These are phyloP conservation scores for Rhynchosporium secalis DNA, from an alignment of 2,329 filamentous ascomycete genomes.

Conservation along the genomic window DNA sequence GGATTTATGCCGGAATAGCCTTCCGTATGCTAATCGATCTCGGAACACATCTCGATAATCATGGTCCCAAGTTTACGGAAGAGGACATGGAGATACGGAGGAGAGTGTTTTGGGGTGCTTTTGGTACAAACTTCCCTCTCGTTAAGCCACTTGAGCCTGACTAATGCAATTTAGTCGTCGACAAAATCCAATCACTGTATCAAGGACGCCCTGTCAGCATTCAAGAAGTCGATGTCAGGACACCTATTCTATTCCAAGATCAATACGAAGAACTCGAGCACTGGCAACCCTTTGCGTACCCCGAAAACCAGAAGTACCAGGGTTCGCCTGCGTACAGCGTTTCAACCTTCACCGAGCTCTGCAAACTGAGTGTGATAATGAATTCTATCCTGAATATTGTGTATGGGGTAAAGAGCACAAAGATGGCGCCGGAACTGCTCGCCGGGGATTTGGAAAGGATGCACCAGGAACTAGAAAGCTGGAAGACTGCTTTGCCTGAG, in stretches of 20 bases:
- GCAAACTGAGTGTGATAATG: slow-evolving; percentile 49
- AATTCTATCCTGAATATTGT: slow-evolving; percentile 48
- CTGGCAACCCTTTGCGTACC: slow-evolving; percentile 49
- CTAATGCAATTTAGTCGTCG: slow-evolving; percentile 37
- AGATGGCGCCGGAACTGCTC: slow-evolving; percentile 41
- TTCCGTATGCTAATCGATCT: slow-evolving; percentile 57
- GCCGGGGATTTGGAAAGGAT: slow-evolving; percentile 40
- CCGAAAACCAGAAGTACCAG: slow-evolving; percentile 37
- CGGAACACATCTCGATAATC: slow-evolving; percentile 50
- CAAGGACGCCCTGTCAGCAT: slow-evolving; percentile 53
- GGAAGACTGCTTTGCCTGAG: slow-evolving; percentile 45
- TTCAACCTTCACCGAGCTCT: slow-evolving; percentile 46
- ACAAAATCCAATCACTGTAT: slow-evolving; percentile 57
- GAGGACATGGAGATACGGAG: slow-evolving; percentile 40
- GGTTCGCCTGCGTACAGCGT: slow-evolving; percentile 45
- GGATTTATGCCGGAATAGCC: slow-evolving; percentile 58
- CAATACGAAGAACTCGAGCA: slow-evolving; percentile 54
- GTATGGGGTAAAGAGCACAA: slow-evolving; percentile 47
- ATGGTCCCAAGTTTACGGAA: slow-evolving; percentile 27
- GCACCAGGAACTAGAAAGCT: slow-evolving; percentile 45
- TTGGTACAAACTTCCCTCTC: slow-evolving; percentile 18
- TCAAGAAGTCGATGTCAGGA: slow-evolving; percentile 47
- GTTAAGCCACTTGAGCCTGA: no score
- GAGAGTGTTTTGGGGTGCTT: slow-evolving; percentile 42
- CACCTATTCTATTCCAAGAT: slow-evolving; percentile 51